Conservation (phyloP, 306 rosid genomes). For the Citrullus colocynthis region DNA sequence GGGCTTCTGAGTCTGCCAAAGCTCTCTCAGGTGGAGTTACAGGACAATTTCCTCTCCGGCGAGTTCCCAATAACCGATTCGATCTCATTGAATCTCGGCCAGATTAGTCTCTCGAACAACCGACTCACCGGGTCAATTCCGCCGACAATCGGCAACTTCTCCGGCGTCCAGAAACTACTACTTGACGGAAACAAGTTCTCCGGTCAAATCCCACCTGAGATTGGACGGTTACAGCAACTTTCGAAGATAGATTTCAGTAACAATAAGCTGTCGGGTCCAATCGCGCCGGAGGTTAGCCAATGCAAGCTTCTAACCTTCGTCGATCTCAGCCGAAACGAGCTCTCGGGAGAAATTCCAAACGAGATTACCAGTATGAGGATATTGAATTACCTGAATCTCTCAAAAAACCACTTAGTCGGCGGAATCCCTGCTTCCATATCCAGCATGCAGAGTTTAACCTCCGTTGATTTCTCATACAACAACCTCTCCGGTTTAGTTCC, state of each 20-base stretch:
- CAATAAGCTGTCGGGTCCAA: conserved; percentile 49
- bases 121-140: conserved; percentile 60
- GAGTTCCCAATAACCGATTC: conserved; percentile 39
- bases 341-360: conserved; percentile 63
- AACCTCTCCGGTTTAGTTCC: conserved; percentile 94
- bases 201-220: conserved; percentile 61
- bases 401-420: conserved; percentile 70
- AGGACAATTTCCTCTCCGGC: conserved; percentile 54
- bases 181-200: conserved; percentile 76
- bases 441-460: conserved; percentile 80
- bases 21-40: conserved; percentile 74
- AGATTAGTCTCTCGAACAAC: conserved; percentile 75
- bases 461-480: conserved; percentile 85
- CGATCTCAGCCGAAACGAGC: conserved; percentile 77
- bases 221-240: conserved; percentile 70
- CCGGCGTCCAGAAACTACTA: conserved; percentile 79
- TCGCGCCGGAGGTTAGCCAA: conserved; percentile 55
- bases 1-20: conserved; percentile 62
- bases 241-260: conserved; percentile 75
- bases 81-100: conserved; percentile 54
- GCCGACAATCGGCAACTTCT: conserved; percentile 65
- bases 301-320: conserved; percentile 76
- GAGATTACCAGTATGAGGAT: conserved; percentile 77
- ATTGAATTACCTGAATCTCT: conserved; percentile 68
- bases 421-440: conserved; percentile 62